Evolutionary conservation across 169 alveolate species (phyloP).

Genomic region (Cryptosporidium sp.): DNA sequence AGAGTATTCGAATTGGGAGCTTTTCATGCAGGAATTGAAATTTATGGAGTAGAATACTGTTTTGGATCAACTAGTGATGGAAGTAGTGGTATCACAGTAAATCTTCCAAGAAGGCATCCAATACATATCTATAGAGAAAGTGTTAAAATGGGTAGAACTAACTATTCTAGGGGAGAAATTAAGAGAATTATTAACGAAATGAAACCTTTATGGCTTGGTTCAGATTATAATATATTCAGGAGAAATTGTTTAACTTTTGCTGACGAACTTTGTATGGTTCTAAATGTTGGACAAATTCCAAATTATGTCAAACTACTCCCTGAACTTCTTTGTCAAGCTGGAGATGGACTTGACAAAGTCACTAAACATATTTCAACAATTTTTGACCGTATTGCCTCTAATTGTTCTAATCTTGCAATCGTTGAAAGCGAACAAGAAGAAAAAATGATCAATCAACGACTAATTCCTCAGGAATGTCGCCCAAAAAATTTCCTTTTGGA

Average conservation of each 20-base stretch:
- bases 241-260: constrained; percentile 76
- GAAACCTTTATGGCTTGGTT: constrained; percentile 75
- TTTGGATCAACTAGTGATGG: constrained; percentile 76
- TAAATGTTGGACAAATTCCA: constrained; percentile 54
- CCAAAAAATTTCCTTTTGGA: not conserved
- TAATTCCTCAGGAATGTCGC: not conserved
- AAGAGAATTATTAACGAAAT: constrained; percentile 48
- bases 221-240: constrained; percentile 72
- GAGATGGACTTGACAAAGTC: constrained; percentile 63
- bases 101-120: constrained; percentile 74
- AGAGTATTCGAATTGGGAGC: constrained; percentile 75
- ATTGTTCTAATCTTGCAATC: constrained; percentile 38
- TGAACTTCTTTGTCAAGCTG: constrained; percentile 63
- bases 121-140: constrained; percentile 76
- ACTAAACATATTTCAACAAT: constrained; percentile 20
- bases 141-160: constrained; percentile 75
- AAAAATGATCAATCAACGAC: not conserved
- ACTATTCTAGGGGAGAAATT: constrained; percentile 63
- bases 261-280: constrained; percentile 65
- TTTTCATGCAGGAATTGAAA: constrained; percentile 77
- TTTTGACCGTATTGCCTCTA: constrained; percentile 48
- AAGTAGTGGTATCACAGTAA: constrained; percentile 69
- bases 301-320: constrained; percentile 65
- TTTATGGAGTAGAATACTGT: constrained; percentile 77
- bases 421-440: constrained; percentile 19